phyloP scores from a whole-genome alignment of 768 basidiomycete species.

The Agaricus sinodeliciosus region DNA sequence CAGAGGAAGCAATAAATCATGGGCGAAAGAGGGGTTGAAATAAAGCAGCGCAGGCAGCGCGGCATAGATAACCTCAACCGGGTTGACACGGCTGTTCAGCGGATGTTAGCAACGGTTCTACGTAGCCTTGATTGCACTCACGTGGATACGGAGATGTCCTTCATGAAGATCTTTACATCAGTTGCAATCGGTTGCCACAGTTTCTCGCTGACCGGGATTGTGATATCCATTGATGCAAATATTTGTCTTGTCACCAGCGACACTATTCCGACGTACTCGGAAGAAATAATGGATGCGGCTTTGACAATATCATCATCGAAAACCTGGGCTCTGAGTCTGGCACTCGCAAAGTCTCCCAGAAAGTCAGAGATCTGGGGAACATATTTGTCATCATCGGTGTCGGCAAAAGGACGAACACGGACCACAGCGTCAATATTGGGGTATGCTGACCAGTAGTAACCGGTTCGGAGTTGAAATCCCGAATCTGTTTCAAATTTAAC shows the following conservation, averaged over 20 bases:
- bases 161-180: constrained; percentile 42
- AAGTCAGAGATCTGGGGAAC: constrained; percentile 33
- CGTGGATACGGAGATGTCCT: constrained; percentile 34
- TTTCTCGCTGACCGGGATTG: constrained; percentile 22
- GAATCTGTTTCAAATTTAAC: constrained; percentile 22
- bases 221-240: constrained; percentile 41
- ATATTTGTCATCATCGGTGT: constrained; percentile 8
- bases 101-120: background rate
- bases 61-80: constrained; percentile 39
- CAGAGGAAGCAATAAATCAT: constrained; percentile 38
- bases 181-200: constrained; percentile 25
- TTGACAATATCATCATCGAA: constrained; percentile 32
- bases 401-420: constrained; percentile 2
- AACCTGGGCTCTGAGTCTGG: constrained; percentile 25
- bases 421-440: constrained; percentile 25
- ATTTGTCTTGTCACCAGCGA: constrained; percentile 38
- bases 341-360: constrained; percentile 31
- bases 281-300: constrained; percentile 30
- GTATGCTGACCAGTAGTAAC: constrained; percentile 32
- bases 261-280: constrained; percentile 34
- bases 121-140: constrained; percentile 14
- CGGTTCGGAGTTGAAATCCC: constrained; percentile 21
- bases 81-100: constrained; percentile 25
- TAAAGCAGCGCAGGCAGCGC: constrained; percentile 38
- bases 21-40: constrained; percentile 31